These are phyloP conservation scores for Tricholoma furcatifolium DNA, from an alignment of 768 basidiomycete genomes.

Conservation along the genomic window DNA sequence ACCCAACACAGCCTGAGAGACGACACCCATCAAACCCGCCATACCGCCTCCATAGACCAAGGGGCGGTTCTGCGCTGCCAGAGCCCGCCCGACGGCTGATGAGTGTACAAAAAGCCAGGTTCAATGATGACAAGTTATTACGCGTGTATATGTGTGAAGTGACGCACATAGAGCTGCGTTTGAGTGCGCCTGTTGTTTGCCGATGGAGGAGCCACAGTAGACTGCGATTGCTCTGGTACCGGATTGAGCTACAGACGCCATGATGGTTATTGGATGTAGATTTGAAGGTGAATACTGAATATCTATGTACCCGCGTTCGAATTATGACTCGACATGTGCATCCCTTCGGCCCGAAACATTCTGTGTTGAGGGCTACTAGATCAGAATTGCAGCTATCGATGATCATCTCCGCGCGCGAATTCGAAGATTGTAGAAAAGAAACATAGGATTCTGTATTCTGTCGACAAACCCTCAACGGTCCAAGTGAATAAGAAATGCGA, in stretches of 20 bases:
- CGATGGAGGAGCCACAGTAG: conserved; percentile 79
- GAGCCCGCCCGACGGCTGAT: conserved; percentile 70
- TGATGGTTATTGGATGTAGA: too few species aligned
- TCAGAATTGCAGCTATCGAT: too few species aligned
- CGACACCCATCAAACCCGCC: conserved; percentile 83
- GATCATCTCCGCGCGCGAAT: too few species aligned
- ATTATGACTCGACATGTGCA: too few species aligned
- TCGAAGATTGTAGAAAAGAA: too few species aligned
- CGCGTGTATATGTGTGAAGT: neutral
- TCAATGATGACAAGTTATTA: neutral
- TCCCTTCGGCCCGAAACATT: too few species aligned
- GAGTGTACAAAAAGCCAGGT: neutral
- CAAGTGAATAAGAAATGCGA: too few species aligned
- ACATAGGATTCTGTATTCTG: too few species aligned
- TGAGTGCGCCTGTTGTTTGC: conserved; percentile 58
- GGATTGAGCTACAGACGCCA: neutral
- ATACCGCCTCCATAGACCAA: conserved; percentile 88
- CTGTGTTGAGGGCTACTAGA: too few species aligned
- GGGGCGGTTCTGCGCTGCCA: conserved; percentile 57
- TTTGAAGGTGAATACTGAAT: too few species aligned
- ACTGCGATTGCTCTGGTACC: conserved; percentile 53
- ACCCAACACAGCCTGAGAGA: conserved; percentile 64
- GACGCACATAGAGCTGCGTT: conserved; percentile 70
- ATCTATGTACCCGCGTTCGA: too few species aligned
- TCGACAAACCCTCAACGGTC: too few species aligned